Evolutionary conservation across 179 eudicot species (phyloP).

Genomic region (Spergularia azorica): DNA sequence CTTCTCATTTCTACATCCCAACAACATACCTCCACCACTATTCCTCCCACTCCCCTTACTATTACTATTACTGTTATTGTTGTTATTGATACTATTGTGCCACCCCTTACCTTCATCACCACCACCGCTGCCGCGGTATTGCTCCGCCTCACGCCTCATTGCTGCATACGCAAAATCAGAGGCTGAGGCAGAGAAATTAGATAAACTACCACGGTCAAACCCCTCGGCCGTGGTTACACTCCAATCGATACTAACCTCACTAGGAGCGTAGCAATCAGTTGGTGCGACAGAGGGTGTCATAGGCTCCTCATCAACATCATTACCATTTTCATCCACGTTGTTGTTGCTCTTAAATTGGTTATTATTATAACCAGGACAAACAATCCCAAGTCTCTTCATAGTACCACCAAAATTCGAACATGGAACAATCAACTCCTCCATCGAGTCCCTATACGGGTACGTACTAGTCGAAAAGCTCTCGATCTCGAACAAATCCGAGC

Average conservation of each 20-base stretch:
- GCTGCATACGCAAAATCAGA: constrained; percentile 51
- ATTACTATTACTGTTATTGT: not conserved
- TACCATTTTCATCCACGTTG: constrained; percentile 1
- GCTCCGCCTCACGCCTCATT: constrained; percentile 23
- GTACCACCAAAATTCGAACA: constrained; percentile 17
- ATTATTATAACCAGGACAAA: constrained; percentile 3
- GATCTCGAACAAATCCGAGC: constrained; percentile 90
- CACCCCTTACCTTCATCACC: constrained; percentile 26
- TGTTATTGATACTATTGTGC: not conserved
- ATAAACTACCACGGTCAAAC: constrained; percentile 63
- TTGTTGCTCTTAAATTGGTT: not conserved
- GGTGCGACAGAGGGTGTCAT: constrained; percentile 56
- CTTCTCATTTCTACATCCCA: constrained; percentile 73
- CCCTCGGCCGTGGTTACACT: constrained; percentile 91
- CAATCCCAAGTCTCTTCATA: constrained; percentile 27
- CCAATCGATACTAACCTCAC: constrained; percentile 89
- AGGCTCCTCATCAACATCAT: constrained; percentile 26
- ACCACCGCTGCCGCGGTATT: constrained; percentile 18
- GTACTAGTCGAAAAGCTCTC: constrained; percentile 67
- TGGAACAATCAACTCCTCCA: constrained; percentile 40
- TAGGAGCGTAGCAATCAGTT: constrained; percentile 84
- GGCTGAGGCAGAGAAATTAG: constrained; percentile 56
- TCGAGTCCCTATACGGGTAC: constrained; percentile 48
- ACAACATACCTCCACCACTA: constrained; percentile 32
- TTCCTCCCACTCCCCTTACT: constrained; percentile 23